These are phyloP conservation scores for Alternaria sp. DNA, from an alignment of 2,329 filamentous ascomycete species.

Conservation along the genomic window DNA sequence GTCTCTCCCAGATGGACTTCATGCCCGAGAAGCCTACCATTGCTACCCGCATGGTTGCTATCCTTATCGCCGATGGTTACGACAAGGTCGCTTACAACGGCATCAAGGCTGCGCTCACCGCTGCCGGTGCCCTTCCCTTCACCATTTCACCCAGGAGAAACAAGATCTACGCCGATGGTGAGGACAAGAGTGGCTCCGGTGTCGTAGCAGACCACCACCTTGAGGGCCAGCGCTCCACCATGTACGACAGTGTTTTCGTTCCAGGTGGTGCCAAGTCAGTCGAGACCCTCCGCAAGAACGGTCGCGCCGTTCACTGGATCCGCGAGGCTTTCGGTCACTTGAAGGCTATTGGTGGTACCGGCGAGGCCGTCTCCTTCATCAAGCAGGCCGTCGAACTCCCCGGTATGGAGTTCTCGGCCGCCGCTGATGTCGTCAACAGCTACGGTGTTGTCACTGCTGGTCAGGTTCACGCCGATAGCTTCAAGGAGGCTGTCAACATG, in stretches of 20 bases:
- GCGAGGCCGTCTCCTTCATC: conserved; percentile 74
- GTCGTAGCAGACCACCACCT: conserved; percentile 79
- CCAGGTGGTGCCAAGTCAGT: conserved; percentile 74
- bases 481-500: conserved; percentile 70
- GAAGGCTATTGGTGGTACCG: conserved; percentile 79
- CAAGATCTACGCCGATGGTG: conserved; percentile 69
- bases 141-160: conserved; percentile 76
- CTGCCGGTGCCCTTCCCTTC: conserved; percentile 72
- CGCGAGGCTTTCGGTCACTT: conserved; percentile 83
- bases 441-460: conserved; percentile 80
- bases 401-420: conserved; percentile 60
- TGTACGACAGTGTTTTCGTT: conserved; percentile 83
- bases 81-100: conserved; percentile 72
- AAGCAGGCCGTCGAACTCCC: conserved; percentile 57
- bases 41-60: conserved; percentile 74
- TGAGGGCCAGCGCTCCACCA: conserved; percentile 79
- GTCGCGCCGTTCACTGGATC: conserved; percentile 78
- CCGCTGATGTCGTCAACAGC: conserved; percentile 66
- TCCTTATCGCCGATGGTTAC: conserved; percentile 81
- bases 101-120: conserved; percentile 69
- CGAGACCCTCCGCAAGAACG: conserved; percentile 71
- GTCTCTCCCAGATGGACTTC: conserved; percentile 75
- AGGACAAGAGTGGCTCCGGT: conserved; percentile 61
- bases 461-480: conserved; percentile 61
- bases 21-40: conserved; percentile 71